A percentile compares a stretch with the other conserved stretches of the same genome.
phyloP scores from a whole-genome alignment of 768 basidiomycete genomes.

The Boletales sp. region DNA sequence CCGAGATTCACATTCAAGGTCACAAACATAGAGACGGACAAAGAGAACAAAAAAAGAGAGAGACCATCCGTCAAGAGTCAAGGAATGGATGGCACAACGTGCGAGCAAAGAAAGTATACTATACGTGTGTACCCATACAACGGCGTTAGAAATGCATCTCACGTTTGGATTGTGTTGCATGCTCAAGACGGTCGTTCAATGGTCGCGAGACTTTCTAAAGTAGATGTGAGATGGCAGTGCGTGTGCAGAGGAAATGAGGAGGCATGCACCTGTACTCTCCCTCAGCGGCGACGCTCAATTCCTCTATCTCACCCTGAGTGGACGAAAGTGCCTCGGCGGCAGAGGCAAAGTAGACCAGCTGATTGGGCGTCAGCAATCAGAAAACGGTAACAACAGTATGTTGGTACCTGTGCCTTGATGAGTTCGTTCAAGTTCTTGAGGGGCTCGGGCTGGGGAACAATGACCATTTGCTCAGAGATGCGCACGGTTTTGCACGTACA shows the following conservation, averaged over 20 bases:
- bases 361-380: slow-evolving; percentile 6
- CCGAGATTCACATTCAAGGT: too few relatives aligned
- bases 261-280: slow-evolving; percentile 79
- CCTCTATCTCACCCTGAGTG: slow-evolving; percentile 90
- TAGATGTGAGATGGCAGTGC: not conserved
- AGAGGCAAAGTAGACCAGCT: slow-evolving; percentile 69
- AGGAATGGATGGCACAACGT: slow-evolving; percentile 2
- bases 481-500: slow-evolving; percentile 44
- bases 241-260: not conserved
- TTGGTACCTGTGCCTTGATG: slow-evolving; percentile 75
- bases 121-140: slow-evolving; percentile 12
- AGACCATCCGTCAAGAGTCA: not conserved
- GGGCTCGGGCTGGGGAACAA: slow-evolving; percentile 77
- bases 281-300: slow-evolving; percentile 88
- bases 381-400: not conserved
- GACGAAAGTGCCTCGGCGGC: slow-evolving; percentile 80
- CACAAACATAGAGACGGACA: too few relatives aligned
- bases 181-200: slow-evolving; percentile 43
- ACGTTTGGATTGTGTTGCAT: not conserved
- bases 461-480: not conserved
- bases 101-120: slow-evolving; percentile 5
- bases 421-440: slow-evolving; percentile 92
- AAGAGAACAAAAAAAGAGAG: not conserved
- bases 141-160: slow-evolving; percentile 2
- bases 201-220: slow-evolving; percentile 82